Evolutionary conservation across 495 filamentous ascomycete species (phyloP), one percentile per base, ranked within the genome.

Genomic region (Talaromyces nanjingensis): DNA sequence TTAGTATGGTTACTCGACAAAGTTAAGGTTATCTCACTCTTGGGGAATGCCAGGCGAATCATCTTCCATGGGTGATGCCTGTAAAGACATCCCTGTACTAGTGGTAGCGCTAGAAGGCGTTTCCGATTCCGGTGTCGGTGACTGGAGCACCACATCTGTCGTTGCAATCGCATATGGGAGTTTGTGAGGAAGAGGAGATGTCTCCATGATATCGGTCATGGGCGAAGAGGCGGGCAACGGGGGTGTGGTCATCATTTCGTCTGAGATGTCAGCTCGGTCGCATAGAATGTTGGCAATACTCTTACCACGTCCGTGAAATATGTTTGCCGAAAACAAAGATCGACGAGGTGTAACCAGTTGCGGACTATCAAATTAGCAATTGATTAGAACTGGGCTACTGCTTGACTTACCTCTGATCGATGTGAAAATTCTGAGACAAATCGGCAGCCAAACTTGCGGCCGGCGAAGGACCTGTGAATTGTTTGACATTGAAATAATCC

Each of bases 111-210:
- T 31, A 8, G 53, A 73, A 76, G 39, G 24, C 9, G 24, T 31
- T 59, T 59, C 56, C 27, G 75, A 80, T 39, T 80, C 77, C 0
- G 89, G 86, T 1, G 85, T 87, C 2, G 91, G 89, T 0, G 90
- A 91, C 34, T 81, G 76, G 25, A 89, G 72, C 63, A 89, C 85
- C 27, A 91, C 74, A 64, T 88, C 81, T 5, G 79, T 77, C 12
- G 75, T 71, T 55, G 79, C 69, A 24, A 64, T 31, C 39, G 76
- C 72, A 69, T 87, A 91, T 9, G 90, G 81, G 24, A 84, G 81
- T 77, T 97, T 98, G 74, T 96, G 93, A 12, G 93, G 94, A 45
- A 98, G 76, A 12, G 94, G 94, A 22, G 93, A 97, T 76, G 96
- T 88, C 68, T 98, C 96, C 92, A 98, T 97, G 39, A 81, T 78